phyloP scores from a whole-genome alignment of 257 asterid species.

The Penstemon newberryi region DNA sequence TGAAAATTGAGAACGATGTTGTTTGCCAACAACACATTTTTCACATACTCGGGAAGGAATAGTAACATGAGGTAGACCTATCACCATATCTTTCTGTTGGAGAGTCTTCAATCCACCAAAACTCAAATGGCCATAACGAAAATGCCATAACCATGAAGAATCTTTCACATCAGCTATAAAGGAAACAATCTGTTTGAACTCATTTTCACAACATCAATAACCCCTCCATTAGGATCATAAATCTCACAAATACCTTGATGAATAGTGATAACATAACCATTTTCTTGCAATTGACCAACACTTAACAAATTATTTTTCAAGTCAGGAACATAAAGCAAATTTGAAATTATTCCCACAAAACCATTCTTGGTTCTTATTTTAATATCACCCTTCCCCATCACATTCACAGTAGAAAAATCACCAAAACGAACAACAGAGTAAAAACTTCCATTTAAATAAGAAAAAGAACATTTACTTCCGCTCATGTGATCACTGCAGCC shows the following conservation, averaged over 20 bases:
- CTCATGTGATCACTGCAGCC: constrained; percentile 22
- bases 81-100: too few relatives aligned
- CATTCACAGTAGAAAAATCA: constrained; percentile 8
- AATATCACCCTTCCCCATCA: constrained; percentile 10
- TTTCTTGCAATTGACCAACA: constrained; percentile 10
- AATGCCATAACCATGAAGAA: constrained; percentile 3
- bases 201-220: neutral
- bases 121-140: neutral
- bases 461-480: neutral
- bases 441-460: neutral
- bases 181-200: constrained; percentile 2
- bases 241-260: constrained; percentile 9
- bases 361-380: constrained; percentile 1
- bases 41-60: too few relatives aligned
- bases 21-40: too few relatives aligned
- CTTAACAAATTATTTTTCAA: constrained; percentile 17
- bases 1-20: too few relatives aligned
- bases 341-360: constrained; percentile 3
- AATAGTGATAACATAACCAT: constrained; percentile 10
- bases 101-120: constrained; percentile 4
- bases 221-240: neutral
- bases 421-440: constrained; percentile 17
- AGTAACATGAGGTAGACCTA: too few relatives aligned
- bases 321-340: constrained; percentile 6
- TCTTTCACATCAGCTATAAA: neutral